phyloP scores from a whole-genome alignment of 2,329 filamentous ascomycete species.

The Aureobasidium melanogenum region DNA sequence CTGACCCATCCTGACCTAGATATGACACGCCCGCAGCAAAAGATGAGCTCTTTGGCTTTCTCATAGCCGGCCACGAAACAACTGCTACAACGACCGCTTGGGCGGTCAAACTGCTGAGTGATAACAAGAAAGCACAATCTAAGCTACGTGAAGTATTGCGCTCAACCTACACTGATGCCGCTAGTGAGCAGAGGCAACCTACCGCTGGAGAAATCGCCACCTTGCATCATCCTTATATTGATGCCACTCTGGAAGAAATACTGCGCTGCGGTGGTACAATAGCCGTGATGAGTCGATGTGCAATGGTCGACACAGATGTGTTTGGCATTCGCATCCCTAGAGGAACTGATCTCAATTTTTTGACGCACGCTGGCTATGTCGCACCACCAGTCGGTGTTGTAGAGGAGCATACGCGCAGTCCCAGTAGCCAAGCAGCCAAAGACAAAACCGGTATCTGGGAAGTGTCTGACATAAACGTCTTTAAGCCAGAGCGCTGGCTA shows the following conservation, averaged over 20 bases:
- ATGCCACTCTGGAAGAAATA: conserved; percentile 35
- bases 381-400: conserved; percentile 18
- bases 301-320: conserved; percentile 30
- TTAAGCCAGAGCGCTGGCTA: conserved; percentile 36
- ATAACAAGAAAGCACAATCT: conserved; percentile 26
- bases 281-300: conserved; percentile 21
- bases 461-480: conserved; percentile 22
- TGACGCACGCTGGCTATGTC: conserved; percentile 19
- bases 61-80: conserved; percentile 39
- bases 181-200: conserved; percentile 18
- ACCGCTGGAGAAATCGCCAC: conserved; percentile 25
- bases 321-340: conserved; percentile 34
- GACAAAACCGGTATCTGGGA: conserved; percentile 23
- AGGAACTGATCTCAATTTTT: conserved; percentile 28
- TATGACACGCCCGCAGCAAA: conserved; percentile 18
- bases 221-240: conserved; percentile 32
- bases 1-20: conserved; percentile 13
- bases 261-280: conserved; percentile 26
- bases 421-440: conserved; percentile 21
- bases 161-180: conserved; percentile 20
- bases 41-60: conserved; percentile 26
- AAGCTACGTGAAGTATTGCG: conserved; percentile 27
- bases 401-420: conserved; percentile 24
- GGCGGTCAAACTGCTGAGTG: conserved; percentile 33
- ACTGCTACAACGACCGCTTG: conserved; percentile 34